These are phyloP conservation scores for Stylosanthes scabra DNA, from an alignment of 331 rosid species.

Conservation along the genomic window DNA sequence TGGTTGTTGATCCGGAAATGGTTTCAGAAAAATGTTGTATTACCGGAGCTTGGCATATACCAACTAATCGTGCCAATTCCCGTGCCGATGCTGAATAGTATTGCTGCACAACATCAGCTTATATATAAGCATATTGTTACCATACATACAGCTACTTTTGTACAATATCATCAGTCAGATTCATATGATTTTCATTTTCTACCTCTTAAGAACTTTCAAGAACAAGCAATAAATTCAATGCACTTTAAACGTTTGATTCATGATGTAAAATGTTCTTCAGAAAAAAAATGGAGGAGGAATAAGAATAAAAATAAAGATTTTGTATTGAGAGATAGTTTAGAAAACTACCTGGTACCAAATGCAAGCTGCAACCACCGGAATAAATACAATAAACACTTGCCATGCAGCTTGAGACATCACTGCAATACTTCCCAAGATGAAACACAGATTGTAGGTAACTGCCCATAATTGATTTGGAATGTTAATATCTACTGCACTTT, in stretches of 20 bases:
- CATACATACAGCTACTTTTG: not conserved
- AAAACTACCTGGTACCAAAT: conserved; percentile 64
- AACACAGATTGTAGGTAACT: conserved; percentile 43
- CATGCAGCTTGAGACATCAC: conserved; percentile 73
- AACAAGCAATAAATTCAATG: not conserved
- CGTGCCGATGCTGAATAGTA: conserved; percentile 79
- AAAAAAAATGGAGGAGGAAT: not conserved
- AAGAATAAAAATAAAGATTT: not conserved
- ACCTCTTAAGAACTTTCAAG: not conserved
- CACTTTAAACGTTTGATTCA: conserved; percentile 12
- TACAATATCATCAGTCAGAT: not conserved
- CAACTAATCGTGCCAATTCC: conserved; percentile 79
- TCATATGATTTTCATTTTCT: not conserved
- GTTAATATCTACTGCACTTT: conserved; percentile 54
- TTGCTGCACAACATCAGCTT: conserved; percentile 51
- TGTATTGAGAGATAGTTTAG: too few species aligned
- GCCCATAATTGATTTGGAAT: conserved; percentile 35
- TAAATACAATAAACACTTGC: conserved; percentile 60
- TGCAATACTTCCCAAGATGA: conserved; percentile 59
- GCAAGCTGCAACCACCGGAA: conserved; percentile 53
- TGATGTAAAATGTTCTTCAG: not conserved
- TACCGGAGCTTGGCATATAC: conserved; percentile 87
- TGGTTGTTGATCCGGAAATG: conserved; percentile 79
- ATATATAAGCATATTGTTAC: conserved; percentile 9
- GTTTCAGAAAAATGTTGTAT: conserved; percentile 91